Conservation (phyloP, 768 basidiomycete species). For the Termitomyces sp. region DNA sequence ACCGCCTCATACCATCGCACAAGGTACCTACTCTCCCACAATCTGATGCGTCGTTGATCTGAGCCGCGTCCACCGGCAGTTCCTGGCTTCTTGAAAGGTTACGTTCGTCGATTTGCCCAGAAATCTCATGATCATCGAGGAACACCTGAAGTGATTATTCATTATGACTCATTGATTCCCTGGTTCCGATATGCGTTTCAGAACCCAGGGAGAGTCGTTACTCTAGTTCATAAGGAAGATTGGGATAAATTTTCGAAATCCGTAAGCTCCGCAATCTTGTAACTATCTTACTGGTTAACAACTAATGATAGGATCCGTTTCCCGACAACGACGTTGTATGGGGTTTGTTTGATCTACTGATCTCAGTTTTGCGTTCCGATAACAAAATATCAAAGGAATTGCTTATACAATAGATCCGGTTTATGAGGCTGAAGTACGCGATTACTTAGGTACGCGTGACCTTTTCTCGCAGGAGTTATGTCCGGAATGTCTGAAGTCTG, state of each 20-base stretch:
- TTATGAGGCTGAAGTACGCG: constrained; percentile 70
- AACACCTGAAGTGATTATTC: constrained; percentile 61
- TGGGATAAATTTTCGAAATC: constrained; percentile 75
- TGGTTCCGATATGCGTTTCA: constrained; percentile 19
- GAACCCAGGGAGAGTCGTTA: constrained; percentile 88
- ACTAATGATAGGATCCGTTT: constrained; percentile 49
- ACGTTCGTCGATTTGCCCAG: constrained; percentile 87
- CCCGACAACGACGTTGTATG: constrained; percentile 78
- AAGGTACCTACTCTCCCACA: constrained; percentile 37
- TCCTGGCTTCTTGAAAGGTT: constrained; percentile 85
- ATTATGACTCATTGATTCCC: neutral
- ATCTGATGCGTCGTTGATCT: neutral
- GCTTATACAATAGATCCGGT: constrained; percentile 84
- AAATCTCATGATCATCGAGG: constrained; percentile 91
- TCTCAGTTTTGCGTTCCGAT: neutral
- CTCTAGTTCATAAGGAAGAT: constrained; percentile 80
- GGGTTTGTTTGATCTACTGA: constrained; percentile 40
- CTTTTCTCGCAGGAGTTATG: neutral
- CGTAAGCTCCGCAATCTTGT: constrained; percentile 29
- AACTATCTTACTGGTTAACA: neutral
- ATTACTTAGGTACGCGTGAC: constrained; percentile 65
- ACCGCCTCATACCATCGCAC: constrained; percentile 68
- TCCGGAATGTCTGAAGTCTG: neutral
- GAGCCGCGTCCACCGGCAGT: constrained; percentile 27
- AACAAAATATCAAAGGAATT: constrained; percentile 41